Conservation (phyloP, 345 rosid genomes). For the Murraya paniculata region DNA sequence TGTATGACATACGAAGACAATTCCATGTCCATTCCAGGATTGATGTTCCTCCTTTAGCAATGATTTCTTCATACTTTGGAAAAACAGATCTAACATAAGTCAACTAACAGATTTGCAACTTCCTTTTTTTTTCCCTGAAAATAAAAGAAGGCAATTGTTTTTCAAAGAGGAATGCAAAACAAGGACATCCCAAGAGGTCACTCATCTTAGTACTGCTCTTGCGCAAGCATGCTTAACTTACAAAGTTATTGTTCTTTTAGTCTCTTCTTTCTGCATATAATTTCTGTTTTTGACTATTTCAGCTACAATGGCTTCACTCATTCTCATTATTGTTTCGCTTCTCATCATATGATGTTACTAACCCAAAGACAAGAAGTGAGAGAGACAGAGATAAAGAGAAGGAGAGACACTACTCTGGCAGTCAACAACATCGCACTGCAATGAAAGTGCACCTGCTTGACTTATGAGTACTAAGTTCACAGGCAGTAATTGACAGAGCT, state of each 20-base stretch:
- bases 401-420: not conserved
- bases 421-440: not conserved
- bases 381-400: not conserved
- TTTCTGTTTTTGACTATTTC: not conserved
- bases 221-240: no score
- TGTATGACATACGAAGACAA: not conserved
- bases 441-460: not conserved
- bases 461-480: slow-evolving; percentile 2
- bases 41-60: not conserved
- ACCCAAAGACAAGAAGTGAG: not conserved
- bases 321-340: not conserved
- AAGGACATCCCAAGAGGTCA: no score
- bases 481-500: slow-evolving; percentile 12
- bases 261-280: not conserved
- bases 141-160: not conserved
- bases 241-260: no score
- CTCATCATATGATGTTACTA: not conserved
- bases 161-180: no score
- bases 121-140: not conserved
- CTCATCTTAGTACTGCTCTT: no score
- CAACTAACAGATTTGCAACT: not conserved
- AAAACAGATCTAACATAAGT: not conserved
- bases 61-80: not conserved
- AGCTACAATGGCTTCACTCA: not conserved
- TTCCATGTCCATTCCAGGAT: not conserved